These are phyloP conservation scores for Elongisporangium anandrum DNA, from an alignment of 352 stramenopile species.

Conservation along the genomic window DNA sequence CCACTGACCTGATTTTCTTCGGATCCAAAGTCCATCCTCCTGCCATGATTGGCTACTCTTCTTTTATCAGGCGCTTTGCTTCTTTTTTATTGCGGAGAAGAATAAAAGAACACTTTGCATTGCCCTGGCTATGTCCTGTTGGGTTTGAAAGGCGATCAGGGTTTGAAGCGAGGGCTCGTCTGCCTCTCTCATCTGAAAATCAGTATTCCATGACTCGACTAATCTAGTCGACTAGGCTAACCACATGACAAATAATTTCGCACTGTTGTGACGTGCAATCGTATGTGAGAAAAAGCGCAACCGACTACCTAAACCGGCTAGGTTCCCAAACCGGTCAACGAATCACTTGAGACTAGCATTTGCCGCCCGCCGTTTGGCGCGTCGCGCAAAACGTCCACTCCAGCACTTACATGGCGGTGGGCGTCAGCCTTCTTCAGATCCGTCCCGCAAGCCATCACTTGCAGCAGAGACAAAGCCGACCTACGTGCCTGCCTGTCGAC, in stretches of 20 bases:
- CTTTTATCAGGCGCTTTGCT: neutral
- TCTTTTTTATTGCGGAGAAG: neutral
- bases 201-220: neutral
- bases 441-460: neutral
- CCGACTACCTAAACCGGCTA: neutral
- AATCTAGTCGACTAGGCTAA: neutral
- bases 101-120: neutral
- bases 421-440: neutral
- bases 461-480: neutral
- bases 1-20: neutral
- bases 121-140: neutral
- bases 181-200: neutral
- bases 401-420: neutral
- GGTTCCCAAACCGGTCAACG: neutral
- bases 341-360: neutral
- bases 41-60: neutral
- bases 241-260: neutral
- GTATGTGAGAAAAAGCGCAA: neutral
- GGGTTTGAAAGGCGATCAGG: neutral
- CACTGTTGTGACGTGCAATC: neutral
- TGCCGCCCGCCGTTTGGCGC: neutral
- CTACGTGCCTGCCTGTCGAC: neutral
- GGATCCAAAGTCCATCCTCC: neutral
- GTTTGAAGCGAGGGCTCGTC: neutral
- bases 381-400: neutral